phyloP scores from a whole-genome alignment of 108 stramenopile genomes.

The Nannochloropsis gaditana region DNA sequence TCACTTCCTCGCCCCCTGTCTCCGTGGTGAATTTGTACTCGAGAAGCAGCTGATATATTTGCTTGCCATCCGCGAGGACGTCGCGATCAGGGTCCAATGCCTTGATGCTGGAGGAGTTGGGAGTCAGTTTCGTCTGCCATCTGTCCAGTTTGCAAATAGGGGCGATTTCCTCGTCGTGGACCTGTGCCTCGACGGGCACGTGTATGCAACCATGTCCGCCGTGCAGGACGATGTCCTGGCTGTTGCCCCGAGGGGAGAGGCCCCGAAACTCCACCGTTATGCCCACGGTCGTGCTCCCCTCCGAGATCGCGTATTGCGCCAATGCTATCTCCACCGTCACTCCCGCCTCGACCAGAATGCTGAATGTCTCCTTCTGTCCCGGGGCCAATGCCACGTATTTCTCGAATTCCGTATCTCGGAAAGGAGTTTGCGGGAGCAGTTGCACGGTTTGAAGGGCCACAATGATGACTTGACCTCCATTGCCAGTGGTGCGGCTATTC shows the following conservation, averaged over 20 bases:
- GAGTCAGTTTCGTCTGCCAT: slow-evolving; percentile 54
- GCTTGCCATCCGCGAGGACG: slow-evolving; percentile 53
- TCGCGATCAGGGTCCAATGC: slow-evolving; percentile 56
- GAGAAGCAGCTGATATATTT: slow-evolving; percentile 56
- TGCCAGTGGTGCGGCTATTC: neutral
- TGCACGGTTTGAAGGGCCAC: slow-evolving; percentile 65
- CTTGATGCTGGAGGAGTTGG: slow-evolving; percentile 42
- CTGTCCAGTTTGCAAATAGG: slow-evolving; percentile 58
- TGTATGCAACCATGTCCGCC: slow-evolving; percentile 33
- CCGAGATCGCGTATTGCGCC: slow-evolving; percentile 61
- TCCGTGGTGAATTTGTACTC: slow-evolving; percentile 62
- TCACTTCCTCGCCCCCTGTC: slow-evolving; percentile 38
- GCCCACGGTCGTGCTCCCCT: slow-evolving; percentile 54
- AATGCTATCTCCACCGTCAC: slow-evolving; percentile 59
- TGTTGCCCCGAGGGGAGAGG: slow-evolving; percentile 40
- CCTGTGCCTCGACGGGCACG: slow-evolving; percentile 45
- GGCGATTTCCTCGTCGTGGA: slow-evolving; percentile 55
- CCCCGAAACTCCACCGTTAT: slow-evolving; percentile 62
- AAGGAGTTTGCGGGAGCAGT: slow-evolving; percentile 60
- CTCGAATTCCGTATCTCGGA: slow-evolving; percentile 44
- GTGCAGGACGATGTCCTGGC: slow-evolving; percentile 35
- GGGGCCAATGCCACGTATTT: slow-evolving; percentile 56
- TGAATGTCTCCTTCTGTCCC: slow-evolving; percentile 48
- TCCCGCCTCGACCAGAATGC: slow-evolving; percentile 54
- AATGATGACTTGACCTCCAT: slow-evolving; percentile 12